Evolutionary conservation across 164 flowering plant species (phyloP).

Genomic region (Sedum album): DNA sequence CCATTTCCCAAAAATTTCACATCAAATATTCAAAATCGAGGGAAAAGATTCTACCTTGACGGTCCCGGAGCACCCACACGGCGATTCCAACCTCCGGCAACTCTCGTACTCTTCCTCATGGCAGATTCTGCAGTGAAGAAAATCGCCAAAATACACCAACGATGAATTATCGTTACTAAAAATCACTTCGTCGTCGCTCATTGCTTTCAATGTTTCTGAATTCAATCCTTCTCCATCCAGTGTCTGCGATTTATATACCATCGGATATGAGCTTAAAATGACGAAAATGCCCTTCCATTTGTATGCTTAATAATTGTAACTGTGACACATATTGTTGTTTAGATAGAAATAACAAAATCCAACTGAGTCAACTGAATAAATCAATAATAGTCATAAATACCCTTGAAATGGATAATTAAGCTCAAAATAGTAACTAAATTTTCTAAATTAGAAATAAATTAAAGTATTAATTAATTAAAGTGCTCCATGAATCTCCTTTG

Average conservation of each 20-base stretch:
- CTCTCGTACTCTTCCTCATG: slow-evolving; percentile 69
- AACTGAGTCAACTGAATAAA: background rate
- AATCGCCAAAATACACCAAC: background rate
- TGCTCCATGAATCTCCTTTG: too few relatives aligned
- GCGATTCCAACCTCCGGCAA: slow-evolving; percentile 51
- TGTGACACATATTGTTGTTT: background rate
- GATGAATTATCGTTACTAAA: background rate
- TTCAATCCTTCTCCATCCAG: background rate
- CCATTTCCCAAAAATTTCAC: background rate
- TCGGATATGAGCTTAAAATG: background rate
- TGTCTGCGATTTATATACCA: background rate
- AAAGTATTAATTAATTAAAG: too few relatives aligned
- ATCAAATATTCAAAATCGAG: background rate
- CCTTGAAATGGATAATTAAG: background rate
- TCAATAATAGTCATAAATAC: background rate
- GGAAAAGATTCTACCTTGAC: slow-evolving; percentile 43
- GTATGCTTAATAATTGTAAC: background rate
- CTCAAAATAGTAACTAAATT: too few relatives aligned
- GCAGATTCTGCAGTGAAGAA: slow-evolving; percentile 66
- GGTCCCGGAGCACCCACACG: slow-evolving; percentile 91
- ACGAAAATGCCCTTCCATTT: background rate
- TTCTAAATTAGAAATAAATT: too few relatives aligned
- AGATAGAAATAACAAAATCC: background rate
- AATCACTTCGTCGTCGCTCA: background rate
- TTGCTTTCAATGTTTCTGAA: background rate